Evolutionary conservation across 257 asterid species (phyloP).

Genomic region (Plantago ovata): DNA sequence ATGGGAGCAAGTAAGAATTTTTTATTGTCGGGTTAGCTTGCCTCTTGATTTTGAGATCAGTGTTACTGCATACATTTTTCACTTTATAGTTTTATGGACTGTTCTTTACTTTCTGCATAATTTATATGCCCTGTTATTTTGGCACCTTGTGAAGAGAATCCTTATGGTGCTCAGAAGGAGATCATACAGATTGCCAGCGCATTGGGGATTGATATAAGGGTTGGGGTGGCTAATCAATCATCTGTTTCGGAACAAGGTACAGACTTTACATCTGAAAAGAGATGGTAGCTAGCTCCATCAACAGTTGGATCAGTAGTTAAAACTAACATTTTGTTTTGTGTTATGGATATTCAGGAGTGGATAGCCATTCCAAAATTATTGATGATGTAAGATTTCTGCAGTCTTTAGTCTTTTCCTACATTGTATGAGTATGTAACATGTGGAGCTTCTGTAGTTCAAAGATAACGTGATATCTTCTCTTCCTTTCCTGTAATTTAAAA

Average conservation of each 20-base stretch:
- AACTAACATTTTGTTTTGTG: conserved; percentile 7
- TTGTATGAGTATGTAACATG: conserved; percentile 12
- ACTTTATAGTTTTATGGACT: no score
- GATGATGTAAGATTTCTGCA: conserved; percentile 70
- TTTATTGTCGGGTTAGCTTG: not conserved
- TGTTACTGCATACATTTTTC: not conserved
- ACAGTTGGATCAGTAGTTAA: conserved; percentile 2
- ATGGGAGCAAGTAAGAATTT: conserved; percentile 90
- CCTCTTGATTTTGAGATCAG: not conserved
- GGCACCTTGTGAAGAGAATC: conserved; percentile 49
- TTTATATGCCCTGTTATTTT: conserved; percentile 17
- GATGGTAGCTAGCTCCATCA: not conserved
- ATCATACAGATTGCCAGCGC: conserved; percentile 59
- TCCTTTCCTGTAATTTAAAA: conserved; percentile 7
- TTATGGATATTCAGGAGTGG: conserved; percentile 50
- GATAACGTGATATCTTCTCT: no score
- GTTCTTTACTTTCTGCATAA: conserved; percentile 4
- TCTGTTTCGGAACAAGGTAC: conserved; percentile 61
- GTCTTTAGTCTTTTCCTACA: conserved; percentile 27
- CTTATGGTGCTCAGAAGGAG: conserved; percentile 79
- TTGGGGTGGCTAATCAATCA: conserved; percentile 81
- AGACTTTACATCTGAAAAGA: conserved; percentile 8
- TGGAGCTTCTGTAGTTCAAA: conserved; percentile 1
- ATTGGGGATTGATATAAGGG: conserved; percentile 55
- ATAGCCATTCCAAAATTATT: conserved; percentile 40